A percentile compares a stretch with the other conserved stretches of the same genome.
phyloP scores from a whole-genome alignment of 2,329 filamentous ascomycete species.

The Fusarium pseudonygamai region DNA sequence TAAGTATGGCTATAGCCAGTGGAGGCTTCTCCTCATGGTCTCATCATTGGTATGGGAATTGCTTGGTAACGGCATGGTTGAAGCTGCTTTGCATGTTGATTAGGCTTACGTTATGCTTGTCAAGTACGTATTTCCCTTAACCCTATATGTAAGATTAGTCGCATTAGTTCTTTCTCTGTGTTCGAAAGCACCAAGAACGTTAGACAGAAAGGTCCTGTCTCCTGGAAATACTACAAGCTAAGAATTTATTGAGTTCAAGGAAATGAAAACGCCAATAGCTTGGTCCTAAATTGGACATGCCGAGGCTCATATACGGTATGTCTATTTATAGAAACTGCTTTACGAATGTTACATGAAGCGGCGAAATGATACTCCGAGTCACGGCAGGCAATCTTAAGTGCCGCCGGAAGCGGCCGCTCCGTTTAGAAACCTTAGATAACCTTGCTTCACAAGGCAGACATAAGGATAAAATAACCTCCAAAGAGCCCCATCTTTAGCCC shows the following conservation, averaged over 20 bases:
- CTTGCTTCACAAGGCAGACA: background rate
- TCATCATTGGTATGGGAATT: no score
- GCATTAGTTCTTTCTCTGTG: no score
- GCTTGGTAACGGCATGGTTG: no score
- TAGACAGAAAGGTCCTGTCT: no score
- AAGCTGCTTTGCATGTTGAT: no score
- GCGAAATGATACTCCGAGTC: background rate
- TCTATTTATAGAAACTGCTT: background rate
- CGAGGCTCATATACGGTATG: background rate
- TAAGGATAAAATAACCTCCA: background rate
- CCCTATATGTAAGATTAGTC: no score
- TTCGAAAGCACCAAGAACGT: no score
- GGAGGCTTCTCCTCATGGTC: no score
- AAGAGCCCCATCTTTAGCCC: background rate
- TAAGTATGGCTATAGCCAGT: no score
- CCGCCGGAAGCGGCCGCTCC: background rate
- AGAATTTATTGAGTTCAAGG: background rate
- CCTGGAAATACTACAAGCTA: rapidly evolving
- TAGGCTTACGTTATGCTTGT: no score
- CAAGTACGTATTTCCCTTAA: no score
- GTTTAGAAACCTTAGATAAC: background rate
- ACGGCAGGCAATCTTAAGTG: background rate
- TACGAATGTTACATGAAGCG: background rate
- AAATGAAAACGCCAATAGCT: no score
- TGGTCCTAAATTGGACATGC: background rate